These are phyloP conservation scores for Neurospora intermedia DNA, from an alignment of 495 filamentous ascomycete species.

Conservation along the genomic window DNA sequence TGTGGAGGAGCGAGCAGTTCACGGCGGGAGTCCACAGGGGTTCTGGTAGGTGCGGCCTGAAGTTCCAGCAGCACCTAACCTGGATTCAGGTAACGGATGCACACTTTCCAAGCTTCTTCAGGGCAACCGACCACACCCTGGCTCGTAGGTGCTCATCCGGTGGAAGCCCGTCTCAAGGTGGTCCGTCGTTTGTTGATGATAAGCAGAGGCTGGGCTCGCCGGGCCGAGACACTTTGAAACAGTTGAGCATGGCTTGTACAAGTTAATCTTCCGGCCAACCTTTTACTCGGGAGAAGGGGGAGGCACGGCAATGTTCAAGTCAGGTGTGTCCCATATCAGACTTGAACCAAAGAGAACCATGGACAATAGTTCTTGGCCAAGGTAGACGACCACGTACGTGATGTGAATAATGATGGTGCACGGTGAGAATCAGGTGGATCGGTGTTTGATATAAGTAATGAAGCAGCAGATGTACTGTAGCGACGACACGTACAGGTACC, in stretches of 20 bases:
- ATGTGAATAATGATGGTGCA: not conserved
- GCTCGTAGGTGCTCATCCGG: not conserved
- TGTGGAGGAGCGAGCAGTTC: not conserved
- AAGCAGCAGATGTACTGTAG: not conserved
- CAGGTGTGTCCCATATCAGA: not conserved
- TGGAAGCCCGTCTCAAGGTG: not conserved
- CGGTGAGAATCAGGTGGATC: not conserved
- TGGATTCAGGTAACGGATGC: not conserved
- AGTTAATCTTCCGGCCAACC: not conserved
- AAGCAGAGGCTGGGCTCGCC: not conserved
- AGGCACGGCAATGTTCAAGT: not conserved
- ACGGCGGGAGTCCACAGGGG: not conserved
- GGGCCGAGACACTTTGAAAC: not conserved
- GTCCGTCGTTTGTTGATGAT: not conserved
- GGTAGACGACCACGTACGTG: not conserved
- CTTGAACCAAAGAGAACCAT: not conserved
- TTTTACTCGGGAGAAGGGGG: not conserved
- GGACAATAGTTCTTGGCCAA: not conserved
- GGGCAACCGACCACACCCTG: not conserved
- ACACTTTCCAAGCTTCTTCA: not conserved
- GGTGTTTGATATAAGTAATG: not conserved
- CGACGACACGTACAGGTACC: not conserved
- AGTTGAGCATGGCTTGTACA: not conserved
- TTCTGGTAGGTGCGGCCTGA: too few species aligned
- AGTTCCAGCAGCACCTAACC: not conserved